Percentiles rank a stretch among this genome's conserved stretches.
Evolutionary conservation across 345 rosid species (phyloP).

Genomic region (Citropsis articulata): DNA sequence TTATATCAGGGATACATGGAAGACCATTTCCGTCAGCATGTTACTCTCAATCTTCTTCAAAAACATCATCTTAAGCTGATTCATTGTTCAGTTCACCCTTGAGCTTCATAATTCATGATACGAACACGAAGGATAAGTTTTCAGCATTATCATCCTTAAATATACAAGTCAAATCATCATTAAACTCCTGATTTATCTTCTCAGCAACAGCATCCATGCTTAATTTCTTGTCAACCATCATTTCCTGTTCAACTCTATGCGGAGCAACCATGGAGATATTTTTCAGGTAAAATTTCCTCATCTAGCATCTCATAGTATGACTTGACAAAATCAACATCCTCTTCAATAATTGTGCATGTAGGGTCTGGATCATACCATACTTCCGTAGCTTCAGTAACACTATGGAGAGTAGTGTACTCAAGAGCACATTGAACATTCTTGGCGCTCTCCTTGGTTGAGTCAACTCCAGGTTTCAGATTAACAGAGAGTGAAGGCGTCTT

Average conservation of each 20-base stretch:
- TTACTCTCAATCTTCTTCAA: conserved; percentile 95
- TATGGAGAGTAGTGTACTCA: conserved; percentile 91
- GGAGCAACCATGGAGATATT: conserved; percentile 97
- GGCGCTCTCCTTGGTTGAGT: conserved; percentile 83
- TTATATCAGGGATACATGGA: conserved; percentile 92
- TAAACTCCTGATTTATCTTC: conserved; percentile 92
- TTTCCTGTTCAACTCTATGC: conserved; percentile 92
- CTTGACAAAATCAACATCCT: conserved; percentile 87
- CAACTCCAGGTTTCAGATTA: conserved; percentile 64
- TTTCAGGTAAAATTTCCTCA: conserved; percentile 88
- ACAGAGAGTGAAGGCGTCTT: conserved; percentile 94
- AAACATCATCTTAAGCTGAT: conserved; percentile 97
- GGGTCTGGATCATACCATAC: conserved; percentile 99
- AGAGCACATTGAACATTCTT: conserved; percentile 94
- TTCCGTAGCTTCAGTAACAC: conserved; percentile 94
- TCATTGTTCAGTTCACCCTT: conserved; percentile 79
- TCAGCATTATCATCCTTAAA: conserved; percentile 90
- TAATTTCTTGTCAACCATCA: conserved; percentile 97
- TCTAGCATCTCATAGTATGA: conserved; percentile 99
- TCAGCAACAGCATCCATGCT: conserved; percentile 96
- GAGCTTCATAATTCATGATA: conserved; percentile 94
- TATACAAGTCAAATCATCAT: conserved; percentile 88
- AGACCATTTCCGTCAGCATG: conserved; percentile 98
- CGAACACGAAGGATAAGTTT: conserved; percentile 86
- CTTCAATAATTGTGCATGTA: conserved; percentile 80